Percentiles rank a stretch among this genome's conserved stretches.
phyloP scores from a whole-genome alignment of 257 asterid species.

The Solanum verrucosum region DNA sequence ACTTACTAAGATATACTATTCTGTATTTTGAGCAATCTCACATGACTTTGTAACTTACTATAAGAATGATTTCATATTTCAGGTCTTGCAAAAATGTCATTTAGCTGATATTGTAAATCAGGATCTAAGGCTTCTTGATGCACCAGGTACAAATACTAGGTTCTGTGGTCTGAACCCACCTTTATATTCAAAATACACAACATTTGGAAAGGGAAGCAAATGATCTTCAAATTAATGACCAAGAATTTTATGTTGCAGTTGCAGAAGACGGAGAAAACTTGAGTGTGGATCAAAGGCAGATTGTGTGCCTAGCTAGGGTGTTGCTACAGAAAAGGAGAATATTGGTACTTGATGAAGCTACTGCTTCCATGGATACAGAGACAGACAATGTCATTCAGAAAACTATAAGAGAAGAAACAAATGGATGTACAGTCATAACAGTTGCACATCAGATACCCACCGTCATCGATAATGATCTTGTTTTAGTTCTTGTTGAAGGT shows the following conservation, averaged over 20 bases:
- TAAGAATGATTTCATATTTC: not conserved
- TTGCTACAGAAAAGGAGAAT: conserved; percentile 55
- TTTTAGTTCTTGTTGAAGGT: conserved; percentile 77
- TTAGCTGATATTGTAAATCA: conserved; percentile 47
- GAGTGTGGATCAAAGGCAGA: conserved; percentile 86
- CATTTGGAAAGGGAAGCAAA: not conserved
- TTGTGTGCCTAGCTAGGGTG: conserved; percentile 64
- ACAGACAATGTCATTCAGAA: conserved; percentile 66
- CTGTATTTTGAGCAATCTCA: not conserved
- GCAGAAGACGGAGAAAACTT: conserved; percentile 87
- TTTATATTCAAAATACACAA: not conserved
- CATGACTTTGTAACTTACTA: not conserved
- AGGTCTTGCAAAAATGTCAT: conserved; percentile 70
- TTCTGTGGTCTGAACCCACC: not conserved
- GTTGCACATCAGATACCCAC: conserved; percentile 83
- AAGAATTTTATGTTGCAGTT: conserved; percentile 26
- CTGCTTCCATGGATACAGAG: conserved; percentile 69
- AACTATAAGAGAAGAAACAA: conserved; percentile 65
- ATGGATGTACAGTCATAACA: conserved; percentile 56
- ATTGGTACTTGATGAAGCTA: conserved; percentile 71
- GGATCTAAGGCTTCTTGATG: conserved; percentile 61
- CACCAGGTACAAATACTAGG: conserved; percentile 40
- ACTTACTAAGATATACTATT: not conserved
- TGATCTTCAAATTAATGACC: not conserved
- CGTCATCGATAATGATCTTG: conserved; percentile 66